A percentile compares a stretch with the other conserved stretches of the same genome.
Evolutionary conservation across 345 rosid genomes (phyloP).

Genomic region (Tarenaya hassleriana): DNA sequence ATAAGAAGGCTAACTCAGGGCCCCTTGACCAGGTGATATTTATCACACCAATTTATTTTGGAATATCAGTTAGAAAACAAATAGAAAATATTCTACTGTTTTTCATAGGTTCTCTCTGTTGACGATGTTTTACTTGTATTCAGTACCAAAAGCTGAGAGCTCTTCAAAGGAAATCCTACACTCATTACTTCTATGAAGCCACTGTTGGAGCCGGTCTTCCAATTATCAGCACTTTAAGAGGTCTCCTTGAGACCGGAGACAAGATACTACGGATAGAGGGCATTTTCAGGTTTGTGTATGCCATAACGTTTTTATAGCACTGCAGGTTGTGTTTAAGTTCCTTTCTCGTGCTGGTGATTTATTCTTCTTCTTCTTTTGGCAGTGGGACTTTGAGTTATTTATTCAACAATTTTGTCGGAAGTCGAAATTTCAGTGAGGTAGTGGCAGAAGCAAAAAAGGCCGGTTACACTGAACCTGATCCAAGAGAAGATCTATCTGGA

Average conservation of each 20-base stretch:
- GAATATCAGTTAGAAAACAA: too few species aligned
- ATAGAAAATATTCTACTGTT: too few species aligned
- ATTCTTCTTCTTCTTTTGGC: constrained; percentile 12
- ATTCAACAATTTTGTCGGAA: constrained; percentile 71
- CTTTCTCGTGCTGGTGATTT: neutral
- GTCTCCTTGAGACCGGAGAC: constrained; percentile 97
- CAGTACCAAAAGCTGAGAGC: constrained; percentile 88
- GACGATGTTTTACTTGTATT: constrained; percentile 13
- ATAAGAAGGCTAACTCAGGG: too few species aligned
- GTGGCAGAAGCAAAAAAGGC: constrained; percentile 80
- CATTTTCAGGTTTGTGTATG: constrained; percentile 62
- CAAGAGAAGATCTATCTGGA: constrained; percentile 98
- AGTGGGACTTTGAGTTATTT: constrained; percentile 97
- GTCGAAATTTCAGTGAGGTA: constrained; percentile 63
- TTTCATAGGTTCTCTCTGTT: neutral
- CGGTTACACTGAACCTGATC: constrained; percentile 98
- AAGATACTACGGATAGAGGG: constrained; percentile 84
- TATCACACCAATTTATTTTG: too few species aligned
- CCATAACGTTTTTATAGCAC: neutral
- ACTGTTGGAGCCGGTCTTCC: constrained; percentile 99
- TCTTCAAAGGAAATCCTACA: constrained; percentile 93
- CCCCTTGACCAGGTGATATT: too few species aligned
- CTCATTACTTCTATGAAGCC: constrained; percentile 98
- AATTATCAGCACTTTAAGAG: constrained; percentile 87
- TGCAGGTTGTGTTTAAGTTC: neutral